These are phyloP conservation scores for Sphenostylis stenocarpa DNA, from an alignment of 306 rosid genomes.

Conservation along the genomic window DNA sequence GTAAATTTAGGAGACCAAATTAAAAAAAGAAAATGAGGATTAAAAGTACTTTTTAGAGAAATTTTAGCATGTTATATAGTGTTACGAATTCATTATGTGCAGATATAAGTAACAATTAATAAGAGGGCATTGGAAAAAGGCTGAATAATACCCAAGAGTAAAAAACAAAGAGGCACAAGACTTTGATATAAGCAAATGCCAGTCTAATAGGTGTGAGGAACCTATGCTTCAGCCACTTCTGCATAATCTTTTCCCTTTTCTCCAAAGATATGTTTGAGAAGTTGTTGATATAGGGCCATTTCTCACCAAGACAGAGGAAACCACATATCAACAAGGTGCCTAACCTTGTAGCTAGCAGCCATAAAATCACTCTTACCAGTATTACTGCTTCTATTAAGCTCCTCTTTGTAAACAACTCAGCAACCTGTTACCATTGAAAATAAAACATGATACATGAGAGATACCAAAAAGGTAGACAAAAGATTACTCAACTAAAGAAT, in stretches of 20 bases:
- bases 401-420: constrained; percentile 37
- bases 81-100: not conserved
- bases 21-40: not conserved
- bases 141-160: constrained; percentile 43
- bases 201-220: constrained; percentile 49
- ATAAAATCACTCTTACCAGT: constrained; percentile 44
- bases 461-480: not conserved
- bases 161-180: constrained; percentile 39
- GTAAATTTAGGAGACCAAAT: not conserved
- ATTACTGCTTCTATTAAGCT: constrained; percentile 38
- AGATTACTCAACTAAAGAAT: not conserved
- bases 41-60: not conserved
- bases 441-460: not conserved
- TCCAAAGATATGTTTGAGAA: constrained; percentile 44
- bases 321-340: constrained; percentile 52
- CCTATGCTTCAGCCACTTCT: constrained; percentile 40
- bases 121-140: not conserved
- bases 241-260: constrained; percentile 48
- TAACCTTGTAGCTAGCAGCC: constrained; percentile 46
- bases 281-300: constrained; percentile 45
- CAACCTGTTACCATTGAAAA: constrained; percentile 36
- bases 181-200: constrained; percentile 46
- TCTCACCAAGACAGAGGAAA: constrained; percentile 32
- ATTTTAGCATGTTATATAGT: not conserved
- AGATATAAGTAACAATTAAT: not conserved